A percentile compares a stretch with the other conserved stretches of the same genome.
phyloP scores from a whole-genome alignment of 1,139 yeast species.

The Nakaseomyces bracarensis region DNA sequence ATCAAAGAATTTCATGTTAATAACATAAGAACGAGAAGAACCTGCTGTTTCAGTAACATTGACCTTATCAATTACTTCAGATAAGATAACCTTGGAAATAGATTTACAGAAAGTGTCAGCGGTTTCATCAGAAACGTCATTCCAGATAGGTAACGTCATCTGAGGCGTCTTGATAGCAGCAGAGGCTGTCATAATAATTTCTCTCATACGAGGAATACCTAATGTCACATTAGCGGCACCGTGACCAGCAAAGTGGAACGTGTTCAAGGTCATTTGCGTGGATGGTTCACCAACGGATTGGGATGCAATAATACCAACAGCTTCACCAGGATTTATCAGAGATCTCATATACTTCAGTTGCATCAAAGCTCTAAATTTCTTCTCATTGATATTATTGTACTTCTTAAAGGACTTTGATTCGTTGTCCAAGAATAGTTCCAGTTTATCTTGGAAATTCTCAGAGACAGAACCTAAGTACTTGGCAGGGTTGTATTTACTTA shows the following conservation, averaged over 20 bases:
- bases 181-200: slow-evolving; percentile 98
- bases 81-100: slow-evolving; percentile 72
- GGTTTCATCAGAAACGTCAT: slow-evolving; percentile 70
- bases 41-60: slow-evolving; percentile 84
- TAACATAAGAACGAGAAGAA: slow-evolving; percentile 63
- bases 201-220: slow-evolving; percentile 99
- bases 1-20: slow-evolving; percentile 69
- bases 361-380: slow-evolving; percentile 93
- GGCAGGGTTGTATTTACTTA: slow-evolving; percentile 79
- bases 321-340: slow-evolving; percentile 89
- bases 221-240: slow-evolving; percentile 99
- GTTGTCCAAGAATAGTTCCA: slow-evolving; percentile 58
- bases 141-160: slow-evolving; percentile 82
- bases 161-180: slow-evolving; percentile 94
- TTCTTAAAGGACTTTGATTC: slow-evolving; percentile 46
- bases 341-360: slow-evolving; percentile 98
- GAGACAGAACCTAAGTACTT: slow-evolving; percentile 89
- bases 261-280: slow-evolving; percentile 97
- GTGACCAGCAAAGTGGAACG: slow-evolving; percentile 99
- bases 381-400: slow-evolving; percentile 50
- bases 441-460: slow-evolving; percentile 73
- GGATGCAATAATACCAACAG: slow-evolving; percentile 97
- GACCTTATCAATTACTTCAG: slow-evolving; percentile 83
- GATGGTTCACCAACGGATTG: slow-evolving; percentile 99
- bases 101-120: slow-evolving; percentile 94